These are phyloP conservation scores for Sorghum bicolor DNA, from an alignment of 176 grass and related monocot species.

Conservation along the genomic window DNA sequence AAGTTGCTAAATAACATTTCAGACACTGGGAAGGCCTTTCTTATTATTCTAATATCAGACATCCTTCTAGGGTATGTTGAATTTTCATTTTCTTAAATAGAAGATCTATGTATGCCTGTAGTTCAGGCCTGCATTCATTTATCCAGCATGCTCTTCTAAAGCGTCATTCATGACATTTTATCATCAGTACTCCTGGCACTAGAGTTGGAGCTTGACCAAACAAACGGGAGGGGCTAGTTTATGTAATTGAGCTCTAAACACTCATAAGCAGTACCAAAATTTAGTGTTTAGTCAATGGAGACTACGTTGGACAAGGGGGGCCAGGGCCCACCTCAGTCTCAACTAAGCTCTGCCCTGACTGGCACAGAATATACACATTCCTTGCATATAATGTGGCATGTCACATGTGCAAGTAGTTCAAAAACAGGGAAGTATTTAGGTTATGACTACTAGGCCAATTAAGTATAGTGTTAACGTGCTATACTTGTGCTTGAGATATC, in stretches of 20 bases:
- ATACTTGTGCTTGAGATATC: background rate
- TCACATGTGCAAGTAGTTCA: background rate
- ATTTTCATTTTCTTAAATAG: slow-evolving; percentile 15
- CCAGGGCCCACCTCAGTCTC: background rate
- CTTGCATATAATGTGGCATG: background rate
- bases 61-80: slow-evolving; percentile 80
- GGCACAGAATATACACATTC: background rate
- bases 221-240: background rate
- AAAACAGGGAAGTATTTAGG: background rate
- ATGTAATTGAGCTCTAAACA: background rate
- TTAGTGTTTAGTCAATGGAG: background rate
- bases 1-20: slow-evolving; percentile 89
- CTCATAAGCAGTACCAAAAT: background rate
- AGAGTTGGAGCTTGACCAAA: background rate
- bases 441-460: background rate
- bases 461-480: background rate
- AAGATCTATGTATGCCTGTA: background rate
- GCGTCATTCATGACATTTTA: background rate
- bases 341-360: background rate
- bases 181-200: background rate
- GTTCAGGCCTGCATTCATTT: background rate
- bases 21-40: slow-evolving; percentile 85
- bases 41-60: slow-evolving; percentile 87
- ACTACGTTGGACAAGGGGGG: background rate
- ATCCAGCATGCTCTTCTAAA: slow-evolving; percentile 5